phyloP scores from a whole-genome alignment of 768 basidiomycete species.

The Kwoniella dejecticola region DNA sequence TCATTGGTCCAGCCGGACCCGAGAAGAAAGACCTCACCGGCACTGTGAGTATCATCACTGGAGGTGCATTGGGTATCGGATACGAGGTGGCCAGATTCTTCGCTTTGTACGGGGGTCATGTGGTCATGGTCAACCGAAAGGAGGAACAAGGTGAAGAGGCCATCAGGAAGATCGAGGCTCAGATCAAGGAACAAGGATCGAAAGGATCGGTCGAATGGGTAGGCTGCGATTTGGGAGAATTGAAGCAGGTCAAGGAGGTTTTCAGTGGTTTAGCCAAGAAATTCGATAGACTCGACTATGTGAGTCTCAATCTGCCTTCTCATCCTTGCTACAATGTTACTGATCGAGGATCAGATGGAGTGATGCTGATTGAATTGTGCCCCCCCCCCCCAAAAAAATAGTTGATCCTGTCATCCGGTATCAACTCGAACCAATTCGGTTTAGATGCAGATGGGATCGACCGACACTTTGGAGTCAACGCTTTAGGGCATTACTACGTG shows the following conservation, averaged over 20 bases:
- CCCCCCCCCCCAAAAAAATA: no score
- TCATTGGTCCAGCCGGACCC: conserved; percentile 49
- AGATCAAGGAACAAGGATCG: conserved; percentile 32
- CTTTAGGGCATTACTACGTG: conserved; percentile 58
- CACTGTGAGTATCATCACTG: conserved; percentile 41
- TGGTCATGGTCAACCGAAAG: conserved; percentile 53
- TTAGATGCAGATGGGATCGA: conserved; percentile 42
- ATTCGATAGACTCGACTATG: conserved; percentile 48
- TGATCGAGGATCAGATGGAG: no score
- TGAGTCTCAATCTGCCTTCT: conserved; percentile 17
- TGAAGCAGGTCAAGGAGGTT: conserved; percentile 50
- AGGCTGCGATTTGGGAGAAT: conserved; percentile 43
- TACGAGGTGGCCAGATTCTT: conserved; percentile 44
- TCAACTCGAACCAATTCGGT: conserved; percentile 50
- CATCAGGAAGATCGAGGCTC: conserved; percentile 43
- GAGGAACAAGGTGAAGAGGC: conserved; percentile 53
- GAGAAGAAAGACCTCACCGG: conserved; percentile 43
- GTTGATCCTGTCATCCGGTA: conserved; percentile 44
- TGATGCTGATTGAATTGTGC: no score
- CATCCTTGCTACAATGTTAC: no score
- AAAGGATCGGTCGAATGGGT: conserved; percentile 43
- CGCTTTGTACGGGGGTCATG: conserved; percentile 35
- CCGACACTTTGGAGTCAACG: conserved; percentile 53
- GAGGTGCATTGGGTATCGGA: conserved; percentile 33
- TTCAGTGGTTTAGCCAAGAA: conserved; percentile 31